These are phyloP conservation scores for Esteya vermicola DNA, from an alignment of 2,329 filamentous ascomycete genomes.

Conservation along the genomic window DNA sequence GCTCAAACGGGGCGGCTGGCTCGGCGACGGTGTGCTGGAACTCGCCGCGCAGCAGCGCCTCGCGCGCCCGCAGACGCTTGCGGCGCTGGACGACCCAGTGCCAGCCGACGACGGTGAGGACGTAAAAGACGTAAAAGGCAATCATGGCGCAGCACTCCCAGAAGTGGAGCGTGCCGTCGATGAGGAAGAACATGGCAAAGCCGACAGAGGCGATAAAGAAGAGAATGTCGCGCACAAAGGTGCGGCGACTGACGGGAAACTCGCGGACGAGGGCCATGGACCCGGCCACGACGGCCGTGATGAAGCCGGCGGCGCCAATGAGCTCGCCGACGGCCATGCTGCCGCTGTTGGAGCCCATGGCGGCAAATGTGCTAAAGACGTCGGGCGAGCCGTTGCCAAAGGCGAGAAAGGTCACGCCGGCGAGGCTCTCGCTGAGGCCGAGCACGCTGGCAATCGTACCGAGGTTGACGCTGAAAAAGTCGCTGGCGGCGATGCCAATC, in stretches of 20 bases:
- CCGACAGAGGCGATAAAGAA: constrained; percentile 82
- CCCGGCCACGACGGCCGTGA: constrained; percentile 88
- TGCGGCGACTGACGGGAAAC: constrained; percentile 78
- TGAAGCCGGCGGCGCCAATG: constrained; percentile 89
- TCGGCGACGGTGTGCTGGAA: constrained; percentile 41
- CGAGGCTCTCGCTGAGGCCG: constrained; percentile 89
- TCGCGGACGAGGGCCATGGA: constrained; percentile 96
- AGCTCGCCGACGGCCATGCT: constrained; percentile 91
- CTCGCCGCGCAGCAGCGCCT: constrained; percentile 60
- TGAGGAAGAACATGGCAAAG: constrained; percentile 78
- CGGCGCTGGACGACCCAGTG: constrained; percentile 68
- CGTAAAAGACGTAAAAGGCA: constrained; percentile 79
- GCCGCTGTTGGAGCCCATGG: constrained; percentile 94
- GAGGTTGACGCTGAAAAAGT: constrained; percentile 96
- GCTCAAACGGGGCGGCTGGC: too few relatives aligned
- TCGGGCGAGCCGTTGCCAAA: constrained; percentile 97
- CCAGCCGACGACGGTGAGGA: constrained; percentile 76
- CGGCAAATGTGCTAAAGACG: constrained; percentile 96
- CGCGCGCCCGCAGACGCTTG: constrained; percentile 44
- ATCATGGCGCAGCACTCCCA: constrained; percentile 94
- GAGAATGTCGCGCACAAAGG: constrained; percentile 78
- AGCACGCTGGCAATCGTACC: constrained; percentile 82
- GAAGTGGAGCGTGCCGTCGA: constrained; percentile 66
- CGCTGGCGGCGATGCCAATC: constrained; percentile 92
- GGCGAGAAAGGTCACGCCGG: constrained; percentile 89